These are phyloP conservation scores for Dunaliella sp. DNA, from an alignment of 139 green algal species.

Conservation along the genomic window DNA sequence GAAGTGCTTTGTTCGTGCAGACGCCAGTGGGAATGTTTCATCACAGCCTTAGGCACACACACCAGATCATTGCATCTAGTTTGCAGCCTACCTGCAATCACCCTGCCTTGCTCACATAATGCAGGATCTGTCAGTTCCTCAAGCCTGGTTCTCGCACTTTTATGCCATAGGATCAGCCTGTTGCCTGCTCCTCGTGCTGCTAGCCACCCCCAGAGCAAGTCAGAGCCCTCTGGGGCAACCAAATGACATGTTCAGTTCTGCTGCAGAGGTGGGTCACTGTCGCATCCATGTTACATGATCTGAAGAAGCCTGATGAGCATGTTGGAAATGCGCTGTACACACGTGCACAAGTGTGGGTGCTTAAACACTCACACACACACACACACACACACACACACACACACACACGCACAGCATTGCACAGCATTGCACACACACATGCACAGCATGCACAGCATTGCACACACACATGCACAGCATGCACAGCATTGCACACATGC, in stretches of 20 bases:
- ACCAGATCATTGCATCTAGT: too few species aligned
- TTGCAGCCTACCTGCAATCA: too few species aligned
- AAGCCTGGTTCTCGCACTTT: slow-evolving; percentile 76
- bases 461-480: too few species aligned
- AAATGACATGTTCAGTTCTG: background rate
- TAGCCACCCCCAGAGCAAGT: slow-evolving; percentile 25
- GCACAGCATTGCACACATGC: too few species aligned
- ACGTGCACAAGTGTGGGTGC: too few species aligned
- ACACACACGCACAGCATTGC: too few species aligned
- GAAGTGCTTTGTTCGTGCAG: background rate
- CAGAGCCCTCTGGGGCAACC: background rate
- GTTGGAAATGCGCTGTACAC: background rate
- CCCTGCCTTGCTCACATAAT: too few species aligned
- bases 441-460: too few species aligned
- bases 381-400: too few species aligned
- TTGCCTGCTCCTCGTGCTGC: slow-evolving; percentile 53
- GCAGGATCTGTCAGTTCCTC: slow-evolving; percentile 63
- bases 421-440: too few species aligned
- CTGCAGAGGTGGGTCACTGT: background rate
- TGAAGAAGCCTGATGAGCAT: background rate
- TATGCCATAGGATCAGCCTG: slow-evolving; percentile 58
- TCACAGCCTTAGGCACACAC: background rate
- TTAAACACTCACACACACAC: too few species aligned
- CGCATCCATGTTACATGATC: background rate
- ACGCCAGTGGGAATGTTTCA: background rate